phyloP scores from a whole-genome alignment of 1,139 yeast genomes.

The Scheffersomyces insectosa region DNA sequence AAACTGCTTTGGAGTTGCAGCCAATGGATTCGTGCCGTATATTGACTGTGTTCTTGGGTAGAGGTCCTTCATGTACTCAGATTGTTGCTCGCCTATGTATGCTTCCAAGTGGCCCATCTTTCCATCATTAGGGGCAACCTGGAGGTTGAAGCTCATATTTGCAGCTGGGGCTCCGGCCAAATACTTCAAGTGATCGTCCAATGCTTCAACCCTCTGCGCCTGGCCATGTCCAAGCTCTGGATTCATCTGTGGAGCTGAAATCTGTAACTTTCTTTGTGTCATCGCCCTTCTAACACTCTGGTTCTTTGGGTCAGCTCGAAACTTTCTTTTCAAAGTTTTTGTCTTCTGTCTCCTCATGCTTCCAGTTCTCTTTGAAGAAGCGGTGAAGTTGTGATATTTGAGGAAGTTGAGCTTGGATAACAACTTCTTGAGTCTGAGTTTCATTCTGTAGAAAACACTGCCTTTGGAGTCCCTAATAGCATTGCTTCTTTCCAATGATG shows the following conservation, averaged over 20 bases:
- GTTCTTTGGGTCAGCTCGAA: slow-evolving; percentile 19
- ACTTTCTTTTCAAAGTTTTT: slow-evolving; percentile 19
- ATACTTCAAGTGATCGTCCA: slow-evolving; percentile 28
- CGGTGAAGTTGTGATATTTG: slow-evolving; percentile 26
- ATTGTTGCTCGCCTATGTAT: slow-evolving; percentile 33
- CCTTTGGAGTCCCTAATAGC: slow-evolving; percentile 41
- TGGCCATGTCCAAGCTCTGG: slow-evolving; percentile 27
- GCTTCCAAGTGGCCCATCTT: slow-evolving; percentile 26
- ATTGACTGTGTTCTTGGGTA: background rate
- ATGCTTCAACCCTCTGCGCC: slow-evolving; percentile 18
- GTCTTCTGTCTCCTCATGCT: slow-evolving; percentile 7
- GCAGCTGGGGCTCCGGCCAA: slow-evolving; percentile 30
- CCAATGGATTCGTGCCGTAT: background rate
- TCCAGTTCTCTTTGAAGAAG: slow-evolving; percentile 29
- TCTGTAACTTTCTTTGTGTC: slow-evolving; percentile 9
- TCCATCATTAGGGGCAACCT: slow-evolving; percentile 9
- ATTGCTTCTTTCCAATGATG: slow-evolving; percentile 28
- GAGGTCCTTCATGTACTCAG: slow-evolving; percentile 12
- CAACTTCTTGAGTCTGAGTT: slow-evolving; percentile 25
- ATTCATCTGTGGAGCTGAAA: slow-evolving; percentile 30
- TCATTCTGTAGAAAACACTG: slow-evolving; percentile 30
- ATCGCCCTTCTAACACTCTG: slow-evolving; percentile 2
- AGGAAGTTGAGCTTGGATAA: slow-evolving; percentile 22
- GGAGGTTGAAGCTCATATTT: slow-evolving; percentile 12
- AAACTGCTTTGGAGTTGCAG: background rate